A percentile compares a stretch with the other conserved stretches of the same genome.
Conservation (phyloP, 2,329 filamentous ascomycete species). For the Pseudopyrenochaeta lycopersici region DNA sequence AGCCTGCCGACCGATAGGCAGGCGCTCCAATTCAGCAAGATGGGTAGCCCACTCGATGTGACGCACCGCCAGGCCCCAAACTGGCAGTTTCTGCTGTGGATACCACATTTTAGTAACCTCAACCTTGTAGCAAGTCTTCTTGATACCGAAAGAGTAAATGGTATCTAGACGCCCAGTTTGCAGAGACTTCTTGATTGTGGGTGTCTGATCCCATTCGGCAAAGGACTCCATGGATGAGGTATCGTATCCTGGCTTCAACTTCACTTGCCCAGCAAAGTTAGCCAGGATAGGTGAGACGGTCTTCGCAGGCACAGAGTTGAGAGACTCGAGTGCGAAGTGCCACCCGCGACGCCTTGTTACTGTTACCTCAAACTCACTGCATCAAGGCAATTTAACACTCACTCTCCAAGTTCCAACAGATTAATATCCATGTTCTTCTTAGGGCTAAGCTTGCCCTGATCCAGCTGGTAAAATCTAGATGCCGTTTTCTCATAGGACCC, state of each 20-base stretch:
- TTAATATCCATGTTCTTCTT: slow-evolving; percentile 42
- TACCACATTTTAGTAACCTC: slow-evolving; percentile 42
- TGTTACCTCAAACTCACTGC: slow-evolving; percentile 9
- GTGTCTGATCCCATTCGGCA: slow-evolving; percentile 24
- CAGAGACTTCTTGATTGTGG: slow-evolving; percentile 22
- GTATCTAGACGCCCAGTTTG: slow-evolving; percentile 29
- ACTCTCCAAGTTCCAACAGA: slow-evolving; percentile 43
- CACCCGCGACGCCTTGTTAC: slow-evolving; percentile 32
- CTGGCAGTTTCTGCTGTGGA: slow-evolving; percentile 21
- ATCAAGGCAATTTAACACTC: slow-evolving; percentile 5
- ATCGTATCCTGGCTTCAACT: slow-evolving; percentile 25
- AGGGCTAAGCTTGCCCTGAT: slow-evolving; percentile 16
- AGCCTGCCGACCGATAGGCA: slow-evolving; percentile 31
- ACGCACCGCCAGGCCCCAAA: slow-evolving; percentile 43
- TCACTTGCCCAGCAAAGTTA: slow-evolving; percentile 31
- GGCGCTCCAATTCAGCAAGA: slow-evolving; percentile 35
- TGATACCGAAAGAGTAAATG: slow-evolving; percentile 42
- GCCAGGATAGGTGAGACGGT: slow-evolving; percentile 31
- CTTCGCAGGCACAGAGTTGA: slow-evolving; percentile 23
- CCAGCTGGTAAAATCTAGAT: slow-evolving; percentile 31
- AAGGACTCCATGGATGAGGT: slow-evolving; percentile 24
- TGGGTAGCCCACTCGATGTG: slow-evolving; percentile 41
- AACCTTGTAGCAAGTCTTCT: slow-evolving; percentile 36
- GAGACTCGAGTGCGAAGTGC: slow-evolving; percentile 41
- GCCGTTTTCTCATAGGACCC: slow-evolving; percentile 39